These are phyloP conservation scores for Rhypophila decipiens DNA, from an alignment of 495 filamentous ascomycete genomes.

Conservation along the genomic window DNA sequence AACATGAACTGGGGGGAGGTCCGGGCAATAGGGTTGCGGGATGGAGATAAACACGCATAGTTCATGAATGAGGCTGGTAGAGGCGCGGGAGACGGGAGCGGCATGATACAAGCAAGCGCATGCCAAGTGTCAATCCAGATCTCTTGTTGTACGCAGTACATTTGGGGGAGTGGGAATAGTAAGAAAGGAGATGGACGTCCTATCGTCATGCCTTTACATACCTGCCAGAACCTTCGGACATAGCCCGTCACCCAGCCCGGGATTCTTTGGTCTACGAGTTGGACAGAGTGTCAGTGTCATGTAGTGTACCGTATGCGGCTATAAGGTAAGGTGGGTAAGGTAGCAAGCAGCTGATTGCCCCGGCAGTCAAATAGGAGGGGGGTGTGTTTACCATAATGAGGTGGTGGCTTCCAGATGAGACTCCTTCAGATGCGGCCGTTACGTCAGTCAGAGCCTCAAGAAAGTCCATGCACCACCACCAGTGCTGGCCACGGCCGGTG, in stretches of 20 bases:
- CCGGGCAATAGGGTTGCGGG: not conserved
- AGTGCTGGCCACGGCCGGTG: too few species aligned
- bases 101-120: not conserved
- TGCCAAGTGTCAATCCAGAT: not conserved
- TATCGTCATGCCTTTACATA: slow-evolving; percentile 31
- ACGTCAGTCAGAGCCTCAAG: slow-evolving; percentile 6
- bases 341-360: too few species aligned
- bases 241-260: slow-evolving; percentile 93
- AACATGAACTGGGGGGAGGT: not conserved
- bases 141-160: not conserved
- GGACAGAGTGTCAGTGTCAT: not conserved
- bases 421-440: slow-evolving; percentile 53
- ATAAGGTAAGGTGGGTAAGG: not conserved
- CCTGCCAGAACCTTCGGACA: slow-evolving; percentile 98
- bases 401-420: slow-evolving; percentile 97
- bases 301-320: not conserved
- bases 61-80: slow-evolving; percentile 1
- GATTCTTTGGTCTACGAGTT: slow-evolving; percentile 61
- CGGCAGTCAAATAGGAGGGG: not conserved
- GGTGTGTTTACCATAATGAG: slow-evolving; percentile 73
- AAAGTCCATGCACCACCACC: too few species aligned
- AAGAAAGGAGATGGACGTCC: not conserved
- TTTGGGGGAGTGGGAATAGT: not conserved
- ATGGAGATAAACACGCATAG: slow-evolving; percentile 7
- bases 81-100: not conserved